Evolutionary conservation across 2,329 filamentous ascomycete genomes (phyloP).

Genomic region (Alternaria arbusti): DNA sequence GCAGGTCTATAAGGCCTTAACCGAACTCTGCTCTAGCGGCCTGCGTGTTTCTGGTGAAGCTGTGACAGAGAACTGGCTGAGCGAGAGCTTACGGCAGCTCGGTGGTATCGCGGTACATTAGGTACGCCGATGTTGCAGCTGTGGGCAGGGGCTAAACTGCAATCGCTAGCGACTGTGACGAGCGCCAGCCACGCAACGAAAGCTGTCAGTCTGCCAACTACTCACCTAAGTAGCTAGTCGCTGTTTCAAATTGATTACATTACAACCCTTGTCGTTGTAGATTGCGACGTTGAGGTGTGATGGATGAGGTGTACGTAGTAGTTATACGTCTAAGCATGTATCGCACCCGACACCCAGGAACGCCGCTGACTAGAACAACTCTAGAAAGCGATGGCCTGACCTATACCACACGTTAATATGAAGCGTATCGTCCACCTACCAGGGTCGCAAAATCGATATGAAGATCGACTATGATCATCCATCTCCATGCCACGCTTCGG

Average conservation of each 20-base stretch:
- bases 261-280: neutral
- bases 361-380: neutral
- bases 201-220: neutral
- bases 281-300: neutral
- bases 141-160: too few species aligned
- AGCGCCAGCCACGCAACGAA: neutral
- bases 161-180: neutral
- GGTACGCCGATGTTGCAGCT: neutral
- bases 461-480: neutral
- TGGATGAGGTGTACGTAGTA: neutral
- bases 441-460: neutral
- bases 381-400: neutral
- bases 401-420: neutral
- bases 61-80: neutral
- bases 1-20: neutral
- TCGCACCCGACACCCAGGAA: neutral
- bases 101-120: conserved; percentile 1
- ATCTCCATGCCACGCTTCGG: neutral
- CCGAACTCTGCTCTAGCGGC: neutral
- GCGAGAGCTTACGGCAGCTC: neutral
- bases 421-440: neutral
- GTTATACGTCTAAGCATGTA: neutral
- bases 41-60: neutral
- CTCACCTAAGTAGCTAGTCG: neutral
- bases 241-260: neutral